Base-by-base conservation (phyloP, 225 moss, liverwort and hornwort species). In the Bryum argenteum region DNA sequence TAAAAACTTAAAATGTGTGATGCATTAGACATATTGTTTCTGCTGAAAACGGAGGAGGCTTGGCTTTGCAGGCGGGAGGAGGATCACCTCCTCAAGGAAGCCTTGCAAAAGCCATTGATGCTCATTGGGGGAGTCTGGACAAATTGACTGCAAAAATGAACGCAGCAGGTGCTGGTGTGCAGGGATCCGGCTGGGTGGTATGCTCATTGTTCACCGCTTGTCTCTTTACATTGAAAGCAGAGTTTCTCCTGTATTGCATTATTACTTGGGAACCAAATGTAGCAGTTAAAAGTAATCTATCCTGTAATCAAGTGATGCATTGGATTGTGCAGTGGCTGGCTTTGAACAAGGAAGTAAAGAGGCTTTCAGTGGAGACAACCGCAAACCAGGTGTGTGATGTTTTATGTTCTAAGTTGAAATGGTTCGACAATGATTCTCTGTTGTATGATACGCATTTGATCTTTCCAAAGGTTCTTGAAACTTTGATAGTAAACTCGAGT, bases 121-220 rank as follows among this genome's bases (percentile, higher is more conserved):
- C 76, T 56, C 88, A 94, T 77, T 92, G 92, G 67, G 91, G 94
- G 60, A 86, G 89, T 26, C 71, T 94, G 70, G 89, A 92, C 52
- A 83, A 83, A 72, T 74, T 97, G 79, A 84, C 76, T 67, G 82
- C 87, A 24, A 86, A 66, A 69, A 90, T 97, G 37, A 85, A 60
- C 65, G 69, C 92, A 61, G 88, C 71, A 21, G 97, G 97, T 68
- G 88, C 84, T 67, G 97, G 79, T 61, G 71, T 97, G 38, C 97
- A 97, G 73, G 97, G 97, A 59, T 97, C 97, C 41, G 97, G 97
- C 77, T 97, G 97, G 97, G 97, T 97, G 97, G 97, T 97, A 85
- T 50, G 93, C 68, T 60, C 50, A 13, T 47, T 39, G 13, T 60
- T 65, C 16, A 68, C 66, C 61, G 18, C 41, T 64, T 69, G 12